Evolutionary conservation across 2,329 filamentous ascomycete species (phyloP).

Genomic region (Sordariomycetes sp.): DNA sequence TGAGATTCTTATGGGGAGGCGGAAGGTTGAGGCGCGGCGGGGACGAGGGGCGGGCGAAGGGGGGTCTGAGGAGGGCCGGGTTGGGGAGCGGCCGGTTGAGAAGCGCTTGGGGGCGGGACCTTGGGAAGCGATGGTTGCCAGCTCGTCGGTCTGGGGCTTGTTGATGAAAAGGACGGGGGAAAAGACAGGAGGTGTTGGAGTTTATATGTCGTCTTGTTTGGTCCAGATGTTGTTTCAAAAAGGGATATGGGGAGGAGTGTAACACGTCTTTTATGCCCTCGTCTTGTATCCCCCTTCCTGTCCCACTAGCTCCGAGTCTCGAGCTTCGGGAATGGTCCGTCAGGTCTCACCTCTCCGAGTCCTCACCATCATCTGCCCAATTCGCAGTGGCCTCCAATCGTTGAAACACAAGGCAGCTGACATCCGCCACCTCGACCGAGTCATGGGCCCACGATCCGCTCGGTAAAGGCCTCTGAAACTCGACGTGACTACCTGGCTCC

Average conservation of each 20-base stretch:
- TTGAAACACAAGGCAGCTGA: neutral
- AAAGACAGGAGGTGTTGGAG: neutral
- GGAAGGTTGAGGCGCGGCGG: slow-evolving; percentile 8
- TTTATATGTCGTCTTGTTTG: slow-evolving; percentile 4
- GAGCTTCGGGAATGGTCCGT: neutral
- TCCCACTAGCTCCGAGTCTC: no score
- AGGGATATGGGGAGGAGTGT: neutral
- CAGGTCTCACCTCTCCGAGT: slow-evolving; percentile 1
- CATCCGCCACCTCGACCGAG: neutral
- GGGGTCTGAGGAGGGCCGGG: neutral
- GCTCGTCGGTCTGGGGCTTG: neutral
- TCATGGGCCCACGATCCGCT: neutral
- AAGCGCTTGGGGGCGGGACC: slow-evolving; percentile 4
- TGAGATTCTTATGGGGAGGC: slow-evolving; percentile 8
- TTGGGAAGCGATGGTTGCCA: slow-evolving; percentile 5
- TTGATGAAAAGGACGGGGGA: neutral
- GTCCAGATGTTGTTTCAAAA: neutral
- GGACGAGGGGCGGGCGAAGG: slow-evolving; percentile 5
- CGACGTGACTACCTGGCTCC: no score
- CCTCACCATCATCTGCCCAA: slow-evolving; percentile 1
- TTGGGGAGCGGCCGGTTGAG: slow-evolving; percentile 4
- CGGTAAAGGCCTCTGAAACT: no score
- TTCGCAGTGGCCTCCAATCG: neutral
- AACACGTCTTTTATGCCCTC: neutral
- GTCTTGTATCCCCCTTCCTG: neutral